Base-by-base conservation (phyloP, 192 early-diverging fungal species). In the Gaertneriomyces sp. region DNA sequence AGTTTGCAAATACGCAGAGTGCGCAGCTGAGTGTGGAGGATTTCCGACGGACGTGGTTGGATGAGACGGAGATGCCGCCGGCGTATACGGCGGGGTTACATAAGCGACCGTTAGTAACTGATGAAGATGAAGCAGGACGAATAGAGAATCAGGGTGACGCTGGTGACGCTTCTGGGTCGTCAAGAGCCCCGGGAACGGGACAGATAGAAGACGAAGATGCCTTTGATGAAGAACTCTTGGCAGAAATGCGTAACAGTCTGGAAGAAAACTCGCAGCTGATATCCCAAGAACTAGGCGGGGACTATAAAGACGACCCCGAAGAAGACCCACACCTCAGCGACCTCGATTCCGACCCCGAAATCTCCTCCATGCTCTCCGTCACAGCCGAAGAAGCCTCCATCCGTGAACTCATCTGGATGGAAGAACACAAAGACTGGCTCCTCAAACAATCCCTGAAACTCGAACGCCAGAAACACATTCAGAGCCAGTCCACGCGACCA, bases 341-440 rank as follows among this genome's bases (percentile, higher is more conserved):
- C 8, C 57, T 84, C 25, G 78, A 82, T 53, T 67, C 77, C 41
- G 81, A 84, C 53, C 69, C 74, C 6, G 79, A 82, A 42, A 74
- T 82, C 42, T 40, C 63, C 11, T 77, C 80, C 50, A 78, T 83
- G 50, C 63, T 79, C 53, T 72, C 55, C 20, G 79, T 95, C 19
- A 86, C 79, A 11, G 85, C 88, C 2, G 85, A 88, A 1, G 96
- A 98, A 64, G 84, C 91, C 12, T 81, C 81, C 57, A 64, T 84
- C 45, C 96, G 95, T 69, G 89, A 87, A 0, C 74, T 79, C 55
- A 77, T 95, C 20, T 98, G 96, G 96, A 91, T 85, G 61, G 83
- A 84, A 43, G 84, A 90, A 42, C 95, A 98, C 77, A 85, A 87
- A 54, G 92, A 94, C 43, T 96, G 87, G 75, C 75, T 95, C 40